Conservation (phyloP, 345 rosid species). For the Crucihimalaya himalaica region DNA sequence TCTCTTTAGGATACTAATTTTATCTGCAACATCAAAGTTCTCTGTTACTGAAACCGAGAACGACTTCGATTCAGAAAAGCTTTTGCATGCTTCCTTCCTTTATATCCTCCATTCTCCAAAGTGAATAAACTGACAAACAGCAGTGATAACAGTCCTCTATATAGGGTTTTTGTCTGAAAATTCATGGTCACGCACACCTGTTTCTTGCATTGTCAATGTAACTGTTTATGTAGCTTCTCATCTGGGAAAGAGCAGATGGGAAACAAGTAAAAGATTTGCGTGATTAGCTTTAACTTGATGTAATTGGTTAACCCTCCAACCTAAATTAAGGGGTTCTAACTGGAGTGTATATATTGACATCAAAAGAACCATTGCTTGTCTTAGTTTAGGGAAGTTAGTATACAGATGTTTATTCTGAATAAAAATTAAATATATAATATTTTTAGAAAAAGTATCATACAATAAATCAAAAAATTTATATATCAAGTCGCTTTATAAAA, state of each 20-base stretch:
- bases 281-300: background rate
- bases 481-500: background rate
- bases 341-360: background rate
- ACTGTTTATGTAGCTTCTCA: background rate
- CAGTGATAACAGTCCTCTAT: background rate
- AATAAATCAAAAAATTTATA: background rate
- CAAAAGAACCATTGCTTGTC: background rate
- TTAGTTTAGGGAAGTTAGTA: background rate
- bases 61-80: slow-evolving; percentile 9
- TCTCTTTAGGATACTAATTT: slow-evolving; percentile 1
- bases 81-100: background rate
- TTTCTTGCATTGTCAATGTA: background rate
- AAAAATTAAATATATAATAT: no score
- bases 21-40: slow-evolving; percentile 4
- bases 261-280: background rate
- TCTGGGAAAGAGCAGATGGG: background rate
- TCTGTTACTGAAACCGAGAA: slow-evolving; percentile 8
- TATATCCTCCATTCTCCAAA: background rate
- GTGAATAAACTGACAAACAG: background rate
- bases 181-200: background rate
- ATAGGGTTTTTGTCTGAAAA: background rate
- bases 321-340: no score
- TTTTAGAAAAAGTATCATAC: background rate
- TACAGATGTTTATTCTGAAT: no score
- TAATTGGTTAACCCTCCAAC: background rate